Evolutionary conservation across 116 monocot species (phyloP), one percentile per base, ranked within the genome.

Genomic region (Cymodocea nodosa): DNA sequence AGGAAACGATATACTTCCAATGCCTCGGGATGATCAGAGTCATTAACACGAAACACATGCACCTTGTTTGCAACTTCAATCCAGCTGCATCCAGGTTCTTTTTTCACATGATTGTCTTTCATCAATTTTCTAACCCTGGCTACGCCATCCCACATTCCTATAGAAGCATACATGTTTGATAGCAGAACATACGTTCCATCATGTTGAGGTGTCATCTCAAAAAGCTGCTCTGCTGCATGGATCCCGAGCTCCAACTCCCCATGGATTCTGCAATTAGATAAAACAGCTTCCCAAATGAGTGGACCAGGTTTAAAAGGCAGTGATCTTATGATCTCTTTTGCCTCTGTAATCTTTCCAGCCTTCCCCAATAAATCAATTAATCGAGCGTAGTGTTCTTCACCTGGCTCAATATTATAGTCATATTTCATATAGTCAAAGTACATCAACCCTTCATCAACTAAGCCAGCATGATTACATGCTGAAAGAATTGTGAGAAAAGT

Each of bases 71-170:
- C 70, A 44, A 80, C 68, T 58, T 89, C 89, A 68, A 84, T 84
- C 84, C 84, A 84, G 64, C 89, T 89, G 73, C 84, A 89, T 5
- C 84, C 89, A 61, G 89, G 89, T 60, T 89, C 84, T 77, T 89
- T 89, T 77, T 77, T 84, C 35, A 89, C 81, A 18, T 81, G 75
- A 4, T 74, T 59, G 40, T 88, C 88, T 65, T 71, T 77, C 88
- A 88, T 88, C 76, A 88, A 60, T 64, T 84, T 79, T 71, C 86
- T 81, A 62, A 90, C 75, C 36, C 52, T 77, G 23, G 86, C 90
- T 9, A 81, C 85, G 56, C 78, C 82, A 30, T 74, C 80, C 84
- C 84, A 89, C 34, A 51, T 63, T 12, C 82, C 82, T 66, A 69
- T 66, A 10, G 80, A 69, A 19, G 89, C 82, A 77, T 85, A 82